These are phyloP conservation scores for Melaleuca alternifolia DNA, from an alignment of 345 rosid genomes.

Conservation along the genomic window DNA sequence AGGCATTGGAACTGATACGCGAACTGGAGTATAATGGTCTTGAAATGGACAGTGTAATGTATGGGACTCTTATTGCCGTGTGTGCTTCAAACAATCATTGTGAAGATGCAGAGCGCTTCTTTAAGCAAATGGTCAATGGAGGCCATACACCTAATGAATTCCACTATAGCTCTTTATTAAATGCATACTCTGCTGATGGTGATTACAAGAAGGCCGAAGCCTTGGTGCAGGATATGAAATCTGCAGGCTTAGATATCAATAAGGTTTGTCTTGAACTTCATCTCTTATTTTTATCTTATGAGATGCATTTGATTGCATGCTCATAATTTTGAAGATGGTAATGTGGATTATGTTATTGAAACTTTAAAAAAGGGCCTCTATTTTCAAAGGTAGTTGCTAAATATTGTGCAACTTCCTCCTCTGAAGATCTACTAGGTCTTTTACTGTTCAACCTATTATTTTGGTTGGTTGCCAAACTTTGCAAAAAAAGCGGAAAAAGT, in stretches of 20 bases:
- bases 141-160: conserved; percentile 63
- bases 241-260: conserved; percentile 71
- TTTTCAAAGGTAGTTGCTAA: neutral
- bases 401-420: neutral
- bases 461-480: neutral
- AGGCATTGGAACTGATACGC: conserved; percentile 60
- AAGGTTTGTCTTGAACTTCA: conserved; percentile 43
- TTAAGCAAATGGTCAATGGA: conserved; percentile 69
- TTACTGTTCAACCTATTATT: neutral
- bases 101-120: conserved; percentile 64
- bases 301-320: neutral
- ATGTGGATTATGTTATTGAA: neutral
- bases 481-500: neutral
- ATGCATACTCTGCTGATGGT: conserved; percentile 72
- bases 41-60: conserved; percentile 70
- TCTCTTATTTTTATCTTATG: neutral
- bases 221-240: conserved; percentile 65
- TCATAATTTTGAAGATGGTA: neutral
- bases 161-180: conserved; percentile 83
- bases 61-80: conserved; percentile 76
- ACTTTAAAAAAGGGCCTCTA: neutral
- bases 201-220: conserved; percentile 71
- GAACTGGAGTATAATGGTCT: conserved; percentile 48
- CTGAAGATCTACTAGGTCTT: neutral
- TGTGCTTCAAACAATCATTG: conserved; percentile 76